Conservation (phyloP, 225 moss, liverwort and hornwort species). For the Physcomitrellopsis africana region DNA sequence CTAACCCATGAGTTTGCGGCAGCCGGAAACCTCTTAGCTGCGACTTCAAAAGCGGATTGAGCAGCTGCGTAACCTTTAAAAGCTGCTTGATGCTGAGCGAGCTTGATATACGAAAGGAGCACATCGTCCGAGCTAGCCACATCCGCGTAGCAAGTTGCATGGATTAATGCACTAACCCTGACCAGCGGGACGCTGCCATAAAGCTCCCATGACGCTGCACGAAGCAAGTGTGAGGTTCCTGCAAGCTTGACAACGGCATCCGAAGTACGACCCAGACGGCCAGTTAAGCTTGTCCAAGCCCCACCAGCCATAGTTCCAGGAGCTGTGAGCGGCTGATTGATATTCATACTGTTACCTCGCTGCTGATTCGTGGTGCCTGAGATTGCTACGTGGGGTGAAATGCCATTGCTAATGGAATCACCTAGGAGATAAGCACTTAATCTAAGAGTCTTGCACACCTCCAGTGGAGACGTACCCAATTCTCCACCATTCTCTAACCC, state of each 20-base stretch:
- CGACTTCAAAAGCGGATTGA: conserved; percentile 56
- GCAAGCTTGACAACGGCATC: conserved; percentile 77
- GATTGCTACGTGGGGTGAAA: conserved; percentile 23
- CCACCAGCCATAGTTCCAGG: conserved; percentile 50
- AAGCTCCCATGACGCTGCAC: conserved; percentile 91
- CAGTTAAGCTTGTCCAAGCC: conserved; percentile 68
- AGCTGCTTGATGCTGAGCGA: conserved; percentile 69
- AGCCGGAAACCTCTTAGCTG: conserved; percentile 63
- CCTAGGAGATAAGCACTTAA: conserved; percentile 72
- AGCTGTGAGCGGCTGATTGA: conserved; percentile 43
- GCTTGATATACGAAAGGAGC: conserved; percentile 83
- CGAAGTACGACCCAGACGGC: conserved; percentile 66
- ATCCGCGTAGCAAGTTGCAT: conserved; percentile 81
- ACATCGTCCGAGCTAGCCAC: conserved; percentile 79
- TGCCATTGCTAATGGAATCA: conserved; percentile 58
- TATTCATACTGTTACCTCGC: conserved; percentile 55
- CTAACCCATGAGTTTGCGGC: conserved; percentile 68
- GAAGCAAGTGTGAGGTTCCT: conserved; percentile 82
- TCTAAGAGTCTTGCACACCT: conserved; percentile 77
- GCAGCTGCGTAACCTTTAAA: conserved; percentile 75
- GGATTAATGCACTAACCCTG: conserved; percentile 70
- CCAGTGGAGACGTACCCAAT: conserved; percentile 77
- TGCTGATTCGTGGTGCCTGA: conserved; percentile 44
- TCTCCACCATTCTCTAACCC: conserved; percentile 64
- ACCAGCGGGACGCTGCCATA: conserved; percentile 80